These are phyloP conservation scores for Penicillium pulvis DNA, from an alignment of 495 filamentous ascomycete genomes.

Conservation along the genomic window DNA sequence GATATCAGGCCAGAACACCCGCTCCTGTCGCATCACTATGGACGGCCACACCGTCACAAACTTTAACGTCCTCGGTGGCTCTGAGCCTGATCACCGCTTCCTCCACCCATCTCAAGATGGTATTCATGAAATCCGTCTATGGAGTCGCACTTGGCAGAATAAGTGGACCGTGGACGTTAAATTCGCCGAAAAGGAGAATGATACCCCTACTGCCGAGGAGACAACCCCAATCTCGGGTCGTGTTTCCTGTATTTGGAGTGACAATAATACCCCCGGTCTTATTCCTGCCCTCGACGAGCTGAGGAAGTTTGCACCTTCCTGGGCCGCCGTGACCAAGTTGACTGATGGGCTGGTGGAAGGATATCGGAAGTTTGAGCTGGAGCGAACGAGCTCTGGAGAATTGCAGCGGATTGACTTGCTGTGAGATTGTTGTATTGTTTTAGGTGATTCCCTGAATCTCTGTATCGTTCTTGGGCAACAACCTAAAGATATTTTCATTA, in stretches of 20 bases:
- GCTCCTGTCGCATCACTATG: constrained; percentile 56
- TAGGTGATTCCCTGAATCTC: not conserved
- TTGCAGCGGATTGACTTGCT: not conserved
- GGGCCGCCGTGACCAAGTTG: constrained; percentile 75
- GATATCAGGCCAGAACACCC: constrained; percentile 65
- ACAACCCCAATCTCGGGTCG: constrained; percentile 60
- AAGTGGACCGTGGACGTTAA: constrained; percentile 75
- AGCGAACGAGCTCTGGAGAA: not conserved
- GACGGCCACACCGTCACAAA: constrained; percentile 56
- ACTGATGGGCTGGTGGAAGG: constrained; percentile 83
- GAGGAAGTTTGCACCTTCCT: constrained; percentile 69
- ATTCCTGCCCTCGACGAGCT: constrained; percentile 90
- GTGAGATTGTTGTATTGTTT: not conserved
- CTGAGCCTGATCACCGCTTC: constrained; percentile 54
- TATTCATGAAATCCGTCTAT: constrained; percentile 61
- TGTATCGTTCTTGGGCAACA: not conserved
- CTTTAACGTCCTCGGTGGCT: constrained; percentile 61
- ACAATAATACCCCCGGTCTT: constrained; percentile 67
- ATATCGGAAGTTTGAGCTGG: constrained; percentile 52
- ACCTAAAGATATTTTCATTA: not conserved
- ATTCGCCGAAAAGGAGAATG: constrained; percentile 52
- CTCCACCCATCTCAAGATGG: constrained; percentile 55
- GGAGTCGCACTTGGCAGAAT: constrained; percentile 73
- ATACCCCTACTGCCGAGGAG: constrained; percentile 20
- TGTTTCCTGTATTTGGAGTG: constrained; percentile 85